Conservation (phyloP, 1,284 basidiomycete genomes). For the Exsudoporus floridanus region DNA sequence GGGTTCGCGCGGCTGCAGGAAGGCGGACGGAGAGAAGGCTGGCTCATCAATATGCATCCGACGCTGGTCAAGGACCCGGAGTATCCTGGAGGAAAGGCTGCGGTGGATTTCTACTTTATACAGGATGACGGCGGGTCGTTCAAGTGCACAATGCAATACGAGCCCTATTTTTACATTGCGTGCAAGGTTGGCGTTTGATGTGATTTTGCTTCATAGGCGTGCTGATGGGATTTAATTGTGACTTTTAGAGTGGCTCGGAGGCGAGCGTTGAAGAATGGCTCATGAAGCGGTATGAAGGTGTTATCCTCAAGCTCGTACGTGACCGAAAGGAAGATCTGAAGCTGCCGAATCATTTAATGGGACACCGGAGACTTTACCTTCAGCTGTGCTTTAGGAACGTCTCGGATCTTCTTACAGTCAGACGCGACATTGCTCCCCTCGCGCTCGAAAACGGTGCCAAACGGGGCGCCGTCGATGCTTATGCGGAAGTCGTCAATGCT, state of each 20-base stretch:
- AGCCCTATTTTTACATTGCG: slow-evolving; percentile 93
- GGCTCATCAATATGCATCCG: slow-evolving; percentile 99
- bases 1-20: slow-evolving; percentile 84
- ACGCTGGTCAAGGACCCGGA: slow-evolving; percentile 85
- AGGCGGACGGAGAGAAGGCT: slow-evolving; percentile 75
- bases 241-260: slow-evolving; percentile 76
- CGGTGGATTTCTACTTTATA: slow-evolving; percentile 97
- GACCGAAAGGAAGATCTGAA: slow-evolving; percentile 93
- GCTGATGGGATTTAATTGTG: not conserved
- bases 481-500: slow-evolving; percentile 94
- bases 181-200: slow-evolving; percentile 66
- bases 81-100: slow-evolving; percentile 79
- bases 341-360: slow-evolving; percentile 94
- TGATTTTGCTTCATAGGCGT: not conserved
- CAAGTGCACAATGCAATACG: slow-evolving; percentile 90
- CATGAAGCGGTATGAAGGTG: slow-evolving; percentile 88
- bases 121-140: slow-evolving; percentile 97
- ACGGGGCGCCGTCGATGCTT: slow-evolving; percentile 94
- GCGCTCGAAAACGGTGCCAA: slow-evolving; percentile 91
- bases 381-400: slow-evolving; percentile 93
- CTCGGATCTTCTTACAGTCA: slow-evolving; percentile 84
- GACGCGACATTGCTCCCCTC: slow-evolving; percentile 87
- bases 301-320: slow-evolving; percentile 76
- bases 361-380: slow-evolving; percentile 84
- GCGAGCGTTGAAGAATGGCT: slow-evolving; percentile 95